Evolutionary conservation across 2,329 filamentous ascomycete species (phyloP).

Genomic region (Nigrospora osmanthi): DNA sequence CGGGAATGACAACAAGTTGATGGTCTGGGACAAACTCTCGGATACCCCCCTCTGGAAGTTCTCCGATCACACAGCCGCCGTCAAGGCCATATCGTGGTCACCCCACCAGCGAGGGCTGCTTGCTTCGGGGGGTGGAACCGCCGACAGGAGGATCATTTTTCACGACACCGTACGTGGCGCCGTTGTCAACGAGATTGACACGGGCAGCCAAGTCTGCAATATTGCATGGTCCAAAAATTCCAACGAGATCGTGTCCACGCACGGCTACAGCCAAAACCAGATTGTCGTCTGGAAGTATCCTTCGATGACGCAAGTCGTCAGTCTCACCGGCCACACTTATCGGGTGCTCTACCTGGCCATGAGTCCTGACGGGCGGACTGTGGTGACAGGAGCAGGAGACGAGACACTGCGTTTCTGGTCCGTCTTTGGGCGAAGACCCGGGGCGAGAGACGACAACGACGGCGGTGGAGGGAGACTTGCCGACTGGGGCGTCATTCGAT

Average conservation of each 20-base stretch:
- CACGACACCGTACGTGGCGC: slow-evolving; percentile 88
- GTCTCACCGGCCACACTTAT: slow-evolving; percentile 92
- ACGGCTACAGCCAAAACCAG: slow-evolving; percentile 96
- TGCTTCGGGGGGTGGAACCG: slow-evolving; percentile 93
- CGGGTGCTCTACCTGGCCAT: slow-evolving; percentile 93
- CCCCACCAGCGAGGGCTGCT: slow-evolving; percentile 90
- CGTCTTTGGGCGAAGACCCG: slow-evolving; percentile 78
- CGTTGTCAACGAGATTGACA: slow-evolving; percentile 82
- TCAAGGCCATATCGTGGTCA: slow-evolving; percentile 97
- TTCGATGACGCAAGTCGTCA: slow-evolving; percentile 93
- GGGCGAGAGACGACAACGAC: slow-evolving; percentile 61
- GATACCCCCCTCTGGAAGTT: slow-evolving; percentile 91
- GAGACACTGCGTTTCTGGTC: slow-evolving; percentile 97
- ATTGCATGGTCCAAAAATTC: slow-evolving; percentile 96
- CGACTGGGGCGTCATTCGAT: slow-evolving; percentile 80
- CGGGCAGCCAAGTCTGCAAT: slow-evolving; percentile 97
- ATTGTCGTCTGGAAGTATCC: slow-evolving; percentile 99
- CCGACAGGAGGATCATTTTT: slow-evolving; percentile 93
- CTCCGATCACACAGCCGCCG: slow-evolving; percentile 87
- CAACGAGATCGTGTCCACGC: slow-evolving; percentile 93
- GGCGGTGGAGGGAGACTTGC: slow-evolving; percentile 52
- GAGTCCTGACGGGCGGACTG: slow-evolving; percentile 89
- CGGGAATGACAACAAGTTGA: slow-evolving; percentile 97
- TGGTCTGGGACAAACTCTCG: slow-evolving; percentile 97
- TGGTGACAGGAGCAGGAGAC: slow-evolving; percentile 93